These are phyloP conservation scores for Stylosanthes scabra DNA, from an alignment of 331 rosid genomes.

Conservation along the genomic window DNA sequence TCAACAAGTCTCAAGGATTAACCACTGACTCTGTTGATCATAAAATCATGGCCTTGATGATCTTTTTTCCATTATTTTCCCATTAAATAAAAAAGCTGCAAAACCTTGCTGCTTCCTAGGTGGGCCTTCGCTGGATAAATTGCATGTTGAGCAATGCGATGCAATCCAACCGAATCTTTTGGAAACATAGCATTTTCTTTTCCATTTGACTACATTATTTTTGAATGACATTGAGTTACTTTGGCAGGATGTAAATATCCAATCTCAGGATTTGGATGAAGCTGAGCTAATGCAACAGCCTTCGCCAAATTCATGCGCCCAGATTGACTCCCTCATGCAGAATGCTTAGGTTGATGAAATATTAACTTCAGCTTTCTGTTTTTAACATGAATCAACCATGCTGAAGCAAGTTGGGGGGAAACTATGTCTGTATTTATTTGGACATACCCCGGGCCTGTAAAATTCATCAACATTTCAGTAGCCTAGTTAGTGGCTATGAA, in stretches of 20 bases:
- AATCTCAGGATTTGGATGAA: conserved; percentile 43
- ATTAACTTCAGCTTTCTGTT: background rate
- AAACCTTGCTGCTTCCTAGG: conserved; percentile 1
- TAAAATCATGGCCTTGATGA: background rate
- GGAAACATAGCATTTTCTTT: background rate
- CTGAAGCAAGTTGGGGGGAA: conserved; percentile 35
- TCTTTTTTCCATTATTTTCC: too few relatives aligned
- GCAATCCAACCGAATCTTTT: background rate
- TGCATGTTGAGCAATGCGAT: conserved; percentile 1
- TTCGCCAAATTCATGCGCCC: conserved; percentile 37
- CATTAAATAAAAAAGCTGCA: too few relatives aligned
- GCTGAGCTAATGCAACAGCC: conserved; percentile 33
- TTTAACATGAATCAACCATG: conserved; percentile 29
- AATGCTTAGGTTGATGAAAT: conserved; percentile 7
- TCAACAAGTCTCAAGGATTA: background rate
- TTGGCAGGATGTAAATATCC: conserved; percentile 33
- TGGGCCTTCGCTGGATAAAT: background rate
- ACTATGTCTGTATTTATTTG: conserved; percentile 34
- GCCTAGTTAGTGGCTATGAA: background rate
- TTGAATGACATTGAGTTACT: conserved; percentile 5
- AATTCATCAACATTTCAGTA: conserved; percentile 19
- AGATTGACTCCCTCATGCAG: conserved; percentile 40
- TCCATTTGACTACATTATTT: background rate
- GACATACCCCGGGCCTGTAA: conserved; percentile 37
- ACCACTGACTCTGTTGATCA: background rate